Conservation (phyloP, 768 basidiomycete genomes). For the Rubroboletus satanas region DNA sequence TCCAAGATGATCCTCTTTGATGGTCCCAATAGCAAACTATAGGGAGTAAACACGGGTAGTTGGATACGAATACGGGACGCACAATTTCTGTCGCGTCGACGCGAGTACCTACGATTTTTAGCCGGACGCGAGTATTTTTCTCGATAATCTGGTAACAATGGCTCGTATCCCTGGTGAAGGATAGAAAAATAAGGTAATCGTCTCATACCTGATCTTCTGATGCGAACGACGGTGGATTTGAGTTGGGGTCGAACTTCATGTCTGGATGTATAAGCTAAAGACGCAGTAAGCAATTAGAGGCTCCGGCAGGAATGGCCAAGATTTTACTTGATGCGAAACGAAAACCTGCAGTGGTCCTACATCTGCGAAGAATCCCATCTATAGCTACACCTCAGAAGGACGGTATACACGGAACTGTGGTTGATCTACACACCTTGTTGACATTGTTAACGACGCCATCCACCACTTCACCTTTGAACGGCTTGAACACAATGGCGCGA, state of each 20-base stretch:
- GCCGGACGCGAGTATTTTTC: constrained; percentile 85
- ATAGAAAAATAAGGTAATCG: neutral
- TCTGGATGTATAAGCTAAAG: constrained; percentile 89
- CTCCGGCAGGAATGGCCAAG: constrained; percentile 4
- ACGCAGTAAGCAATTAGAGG: constrained; percentile 4
- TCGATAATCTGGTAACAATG: constrained; percentile 67
- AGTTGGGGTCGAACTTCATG: constrained; percentile 91
- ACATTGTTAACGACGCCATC: constrained; percentile 96
- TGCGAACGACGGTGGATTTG: constrained; percentile 94
- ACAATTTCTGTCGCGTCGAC: constrained; percentile 98
- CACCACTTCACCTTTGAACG: constrained; percentile 99
- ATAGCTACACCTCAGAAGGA: constrained; percentile 1
- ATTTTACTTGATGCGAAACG: constrained; percentile 86
- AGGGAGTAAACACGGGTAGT: neutral
- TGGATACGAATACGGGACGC: constrained; percentile 30
- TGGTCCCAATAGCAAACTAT: constrained; percentile 95
- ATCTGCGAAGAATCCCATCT: constrained; percentile 99
- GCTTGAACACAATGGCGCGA: constrained; percentile 97
- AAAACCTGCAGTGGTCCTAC: constrained; percentile 94
- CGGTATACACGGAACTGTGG: neutral
- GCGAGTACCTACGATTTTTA: constrained; percentile 97
- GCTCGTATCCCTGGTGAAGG: neutral
- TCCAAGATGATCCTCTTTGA: constrained; percentile 97
- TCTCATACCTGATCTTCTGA: constrained; percentile 75
- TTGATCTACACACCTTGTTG: constrained; percentile 66